phyloP scores from a whole-genome alignment of 2,329 filamentous ascomycete species.

The Colletotrichum paranaense region DNA sequence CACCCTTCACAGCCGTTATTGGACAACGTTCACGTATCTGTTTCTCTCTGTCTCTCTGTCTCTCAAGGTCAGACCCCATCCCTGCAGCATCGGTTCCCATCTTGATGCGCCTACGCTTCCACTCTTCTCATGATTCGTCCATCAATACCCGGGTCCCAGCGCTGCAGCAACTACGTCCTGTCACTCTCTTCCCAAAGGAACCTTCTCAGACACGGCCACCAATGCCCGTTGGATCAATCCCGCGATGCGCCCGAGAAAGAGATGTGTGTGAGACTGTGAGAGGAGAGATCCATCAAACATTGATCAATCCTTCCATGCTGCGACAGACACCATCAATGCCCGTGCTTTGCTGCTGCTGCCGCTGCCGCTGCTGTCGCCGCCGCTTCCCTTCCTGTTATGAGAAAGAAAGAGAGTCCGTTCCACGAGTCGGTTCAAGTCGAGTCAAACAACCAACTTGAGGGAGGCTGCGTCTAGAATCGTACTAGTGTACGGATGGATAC shows the following conservation, averaged over 20 bases:
- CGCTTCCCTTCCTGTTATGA: neutral
- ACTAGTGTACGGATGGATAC: neutral
- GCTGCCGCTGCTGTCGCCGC: neutral
- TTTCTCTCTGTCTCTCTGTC: neutral
- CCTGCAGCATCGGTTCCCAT: neutral
- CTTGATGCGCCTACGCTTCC: constrained; percentile 30
- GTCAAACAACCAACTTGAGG: neutral
- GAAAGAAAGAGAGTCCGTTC: neutral
- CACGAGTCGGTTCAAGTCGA: neutral
- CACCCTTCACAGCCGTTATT: neutral
- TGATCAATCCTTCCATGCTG: constrained; percentile 40
- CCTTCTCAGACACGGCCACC: constrained; percentile 37
- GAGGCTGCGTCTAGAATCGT: neutral
- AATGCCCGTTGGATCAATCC: constrained; percentile 40
- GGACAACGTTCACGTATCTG: neutral
- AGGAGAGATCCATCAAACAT: constrained; percentile 45
- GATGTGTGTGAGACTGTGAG: neutral
- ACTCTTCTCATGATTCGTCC: neutral
- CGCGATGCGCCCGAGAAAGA: constrained; percentile 19
- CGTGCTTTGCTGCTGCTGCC: neutral
- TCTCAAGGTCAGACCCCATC: neutral
- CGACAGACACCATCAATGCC: constrained; percentile 39
- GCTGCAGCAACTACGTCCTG: constrained; percentile 2
- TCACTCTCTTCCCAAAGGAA: constrained; percentile 23
- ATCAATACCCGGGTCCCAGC: neutral